Evolutionary conservation across 192 early-diverging fungal genomes (phyloP).

Genomic region (Coemansia sp.): DNA sequence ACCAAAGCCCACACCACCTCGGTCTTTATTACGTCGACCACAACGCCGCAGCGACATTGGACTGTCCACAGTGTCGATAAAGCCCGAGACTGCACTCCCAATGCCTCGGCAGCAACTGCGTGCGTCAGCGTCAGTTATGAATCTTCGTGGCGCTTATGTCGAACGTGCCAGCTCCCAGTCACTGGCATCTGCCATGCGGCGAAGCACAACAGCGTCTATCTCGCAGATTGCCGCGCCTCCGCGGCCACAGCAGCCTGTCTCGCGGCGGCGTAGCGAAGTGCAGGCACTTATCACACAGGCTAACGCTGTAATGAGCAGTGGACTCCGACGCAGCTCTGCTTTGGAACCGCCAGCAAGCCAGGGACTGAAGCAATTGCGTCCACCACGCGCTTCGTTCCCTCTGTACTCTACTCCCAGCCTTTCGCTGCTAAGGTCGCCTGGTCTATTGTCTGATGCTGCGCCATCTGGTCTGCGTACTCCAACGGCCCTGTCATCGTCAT

Average conservation of each 20-base stretch:
- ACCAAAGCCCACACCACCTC: neutral
- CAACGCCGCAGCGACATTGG: conserved; percentile 25
- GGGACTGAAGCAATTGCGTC: conserved; percentile 15
- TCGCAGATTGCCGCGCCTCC: conserved; percentile 1
- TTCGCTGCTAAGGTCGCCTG: conserved; percentile 1
- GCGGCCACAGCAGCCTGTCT: conserved; percentile 10
- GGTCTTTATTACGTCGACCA: conserved; percentile 1
- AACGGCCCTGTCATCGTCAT: conserved; percentile 3
- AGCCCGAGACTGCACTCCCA: neutral
- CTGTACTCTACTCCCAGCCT: conserved; percentile 1
- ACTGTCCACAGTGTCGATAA: neutral
- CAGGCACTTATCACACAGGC: conserved; percentile 50
- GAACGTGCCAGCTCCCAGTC: neutral
- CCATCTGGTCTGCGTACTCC: conserved; percentile 10
- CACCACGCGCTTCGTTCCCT: conserved; percentile 46
- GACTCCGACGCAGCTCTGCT: conserved; percentile 2
- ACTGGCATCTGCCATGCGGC: neutral
- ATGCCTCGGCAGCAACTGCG: conserved; percentile 4
- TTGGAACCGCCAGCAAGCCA: neutral
- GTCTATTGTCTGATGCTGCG: conserved; percentile 5
- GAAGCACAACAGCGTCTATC: neutral
- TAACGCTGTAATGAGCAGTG: conserved; percentile 39
- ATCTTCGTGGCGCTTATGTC: conserved; percentile 3
- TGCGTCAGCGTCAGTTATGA: conserved; percentile 9
- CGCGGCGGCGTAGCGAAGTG: conserved; percentile 45